Evolutionary conservation across 2,329 filamentous ascomycete species (phyloP).

Genomic region (Alternaria ethzedia): DNA sequence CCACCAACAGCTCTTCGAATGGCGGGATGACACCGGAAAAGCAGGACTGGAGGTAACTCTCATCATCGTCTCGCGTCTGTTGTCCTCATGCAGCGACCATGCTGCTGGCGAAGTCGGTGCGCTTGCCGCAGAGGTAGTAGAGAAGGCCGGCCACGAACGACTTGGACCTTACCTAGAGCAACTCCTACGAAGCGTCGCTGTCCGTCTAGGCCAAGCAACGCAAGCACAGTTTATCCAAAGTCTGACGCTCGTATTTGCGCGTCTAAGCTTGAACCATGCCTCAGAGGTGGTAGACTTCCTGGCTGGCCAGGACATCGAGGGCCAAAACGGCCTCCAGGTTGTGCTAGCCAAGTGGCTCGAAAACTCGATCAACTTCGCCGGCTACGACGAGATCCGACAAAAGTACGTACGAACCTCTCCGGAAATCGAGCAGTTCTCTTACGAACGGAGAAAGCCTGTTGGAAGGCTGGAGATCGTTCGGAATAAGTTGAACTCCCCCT

Average conservation of each 20-base stretch:
- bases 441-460: neutral
- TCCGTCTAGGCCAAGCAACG: constrained; percentile 79
- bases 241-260: constrained; percentile 91
- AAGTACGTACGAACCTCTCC: constrained; percentile 67
- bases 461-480: neutral
- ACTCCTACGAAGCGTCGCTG: constrained; percentile 86
- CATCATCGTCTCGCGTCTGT: constrained; percentile 87
- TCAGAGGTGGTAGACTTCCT: constrained; percentile 92
- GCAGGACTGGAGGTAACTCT: constrained; percentile 88
- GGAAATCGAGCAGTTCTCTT: neutral
- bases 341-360: constrained; percentile 96
- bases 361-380: constrained; percentile 96
- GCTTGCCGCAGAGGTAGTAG: constrained; percentile 90
- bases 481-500: constrained; percentile 3
- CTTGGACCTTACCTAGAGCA: constrained; percentile 90
- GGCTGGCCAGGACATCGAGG: constrained; percentile 79
- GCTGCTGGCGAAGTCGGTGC: constrained; percentile 95
- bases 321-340: constrained; percentile 82
- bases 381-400: constrained; percentile 95
- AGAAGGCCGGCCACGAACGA: constrained; percentile 90
- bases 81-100: constrained; percentile 83
- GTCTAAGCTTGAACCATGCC: constrained; percentile 82
- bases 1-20: constrained; percentile 85
- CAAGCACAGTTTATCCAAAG: constrained; percentile 94
- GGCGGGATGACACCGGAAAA: constrained; percentile 78